Evolutionary conservation across 106 monocot species (phyloP).

Genomic region (Cymbidium sinense): DNA sequence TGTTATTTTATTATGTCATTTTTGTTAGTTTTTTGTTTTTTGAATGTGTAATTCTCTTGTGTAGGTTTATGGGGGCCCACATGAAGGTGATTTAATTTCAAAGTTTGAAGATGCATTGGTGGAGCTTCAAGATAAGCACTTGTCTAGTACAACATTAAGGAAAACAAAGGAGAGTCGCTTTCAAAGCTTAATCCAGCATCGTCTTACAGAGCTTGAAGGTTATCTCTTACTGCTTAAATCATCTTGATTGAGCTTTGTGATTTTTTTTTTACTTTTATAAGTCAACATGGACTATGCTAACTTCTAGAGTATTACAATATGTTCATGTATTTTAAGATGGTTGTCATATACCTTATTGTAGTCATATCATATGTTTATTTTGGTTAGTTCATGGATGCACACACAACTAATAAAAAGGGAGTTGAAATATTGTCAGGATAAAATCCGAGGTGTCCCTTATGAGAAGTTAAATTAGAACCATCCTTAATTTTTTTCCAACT

Average conservation of each 20-base stretch:
- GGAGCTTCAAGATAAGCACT: slow-evolving; percentile 34
- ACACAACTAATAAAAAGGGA: not conserved
- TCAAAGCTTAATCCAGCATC: slow-evolving; percentile 60
- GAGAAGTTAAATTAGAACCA: too few relatives aligned
- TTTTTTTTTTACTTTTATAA: not conserved
- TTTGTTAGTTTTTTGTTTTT: not conserved
- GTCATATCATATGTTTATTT: not conserved
- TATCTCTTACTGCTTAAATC: not conserved
- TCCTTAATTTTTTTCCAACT: too few relatives aligned
- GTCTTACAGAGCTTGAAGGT: slow-evolving; percentile 94
- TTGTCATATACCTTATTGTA: not conserved
- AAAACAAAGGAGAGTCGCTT: slow-evolving; percentile 55
- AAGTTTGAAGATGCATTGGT: slow-evolving; percentile 74
- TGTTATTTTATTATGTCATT: not conserved
- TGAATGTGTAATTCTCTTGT: not conserved
- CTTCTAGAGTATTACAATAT: not conserved
- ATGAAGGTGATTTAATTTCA: slow-evolving; percentile 25
- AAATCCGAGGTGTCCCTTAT: not conserved
- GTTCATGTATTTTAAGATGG: not conserved
- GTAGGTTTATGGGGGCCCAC: slow-evolving; percentile 26
- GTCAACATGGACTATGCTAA: not conserved
- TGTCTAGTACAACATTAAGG: slow-evolving; percentile 47
- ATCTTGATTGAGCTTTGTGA: not conserved
- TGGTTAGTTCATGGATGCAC: not conserved
- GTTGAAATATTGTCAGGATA: too few relatives aligned